Percentiles rank a stretch among this genome's conserved stretches.
phyloP scores from a whole-genome alignment of 1,139 yeast species.

The Lodderomyces orthopsilosis region DNA sequence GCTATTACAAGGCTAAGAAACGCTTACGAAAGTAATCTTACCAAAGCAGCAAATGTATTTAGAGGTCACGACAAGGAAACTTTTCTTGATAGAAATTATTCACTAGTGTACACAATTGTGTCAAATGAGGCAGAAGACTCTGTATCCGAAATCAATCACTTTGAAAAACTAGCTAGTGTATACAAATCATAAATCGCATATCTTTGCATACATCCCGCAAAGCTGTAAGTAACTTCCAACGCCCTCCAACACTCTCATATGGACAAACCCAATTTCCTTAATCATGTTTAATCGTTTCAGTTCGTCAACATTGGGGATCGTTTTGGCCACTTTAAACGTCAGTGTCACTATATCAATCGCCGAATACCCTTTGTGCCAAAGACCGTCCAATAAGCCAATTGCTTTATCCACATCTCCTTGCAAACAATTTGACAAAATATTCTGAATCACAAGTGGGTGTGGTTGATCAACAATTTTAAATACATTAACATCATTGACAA shows the following conservation, averaged over 20 bases:
- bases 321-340: conserved; percentile 82
- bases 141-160: conserved; percentile 58
- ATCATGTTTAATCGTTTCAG: conserved; percentile 69
- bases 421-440: conserved; percentile 60
- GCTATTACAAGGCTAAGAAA: conserved; percentile 68
- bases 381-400: conserved; percentile 57
- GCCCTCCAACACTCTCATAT: conserved; percentile 91
- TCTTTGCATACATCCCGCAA: conserved; percentile 76
- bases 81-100: conserved; percentile 77
- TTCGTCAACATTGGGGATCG: conserved; percentile 66
- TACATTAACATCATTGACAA: conserved; percentile 87
- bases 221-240: conserved; percentile 84
- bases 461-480: conserved; percentile 96
- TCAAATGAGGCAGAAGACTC: conserved; percentile 49
- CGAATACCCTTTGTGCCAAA: conserved; percentile 91
- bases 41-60: conserved; percentile 54
- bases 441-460: conserved; percentile 82
- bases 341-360: conserved; percentile 93
- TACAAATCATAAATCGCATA: conserved; percentile 39
- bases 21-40: conserved; percentile 76
- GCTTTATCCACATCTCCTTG: conserved; percentile 62
- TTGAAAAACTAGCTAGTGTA: conserved; percentile 59
- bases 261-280: conserved; percentile 83
- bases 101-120: conserved; percentile 49
- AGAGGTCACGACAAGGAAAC: conserved; percentile 55